Evolutionary conservation across 805 yeast genomes (phyloP), one percentile per base, ranked within the genome.

Genomic region (Kluyveromyces aestuarii): DNA sequence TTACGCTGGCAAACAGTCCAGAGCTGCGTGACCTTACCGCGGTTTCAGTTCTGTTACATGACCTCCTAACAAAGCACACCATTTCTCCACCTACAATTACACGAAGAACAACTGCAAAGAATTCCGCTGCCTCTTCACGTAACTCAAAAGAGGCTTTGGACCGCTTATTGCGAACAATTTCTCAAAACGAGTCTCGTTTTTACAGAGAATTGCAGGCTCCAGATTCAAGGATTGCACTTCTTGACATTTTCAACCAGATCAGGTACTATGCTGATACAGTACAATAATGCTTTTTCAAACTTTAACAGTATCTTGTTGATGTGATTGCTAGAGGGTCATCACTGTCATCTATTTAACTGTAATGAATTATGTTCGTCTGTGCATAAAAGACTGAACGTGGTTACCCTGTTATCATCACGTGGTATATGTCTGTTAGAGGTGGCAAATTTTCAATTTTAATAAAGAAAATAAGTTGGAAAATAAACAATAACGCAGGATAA

Each of bases 201-300:
- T 55, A 52, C 47, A 50, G 52, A 35, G 52, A 52, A 39, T 45
- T 57, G 13, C 45, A 47, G 14, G 55, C 55, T 37, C 54, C 56
- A 8, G 46, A 48, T 4, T 42, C 55, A 13, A 50, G 49, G 36
- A 49, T 52, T 10, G 45, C 50, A 2, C 27, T 57, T 37, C 47
- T 46, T 44, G 55, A 52, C 17, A 57, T 57, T 11, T 56, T 57
- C 45, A 50, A 33, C 18, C 38, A 43, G 10, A 38, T 33, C 27
- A 21, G 45, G n/a, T 18, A 13, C 14, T 18, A 33, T 13, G 45
- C 33, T 6, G 39, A 43, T 17, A 33, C 39, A 2, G 14, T 13
- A 3, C 35, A 30, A 30, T 30, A 30, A 30, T 13, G 7, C 14
- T 30, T 2, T 11, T 8, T 30, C 2, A 30, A 6, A 21, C 6